Evolutionary conservation across 441 rosid species (phyloP).

Genomic region (Eugenia klotzschiana): DNA sequence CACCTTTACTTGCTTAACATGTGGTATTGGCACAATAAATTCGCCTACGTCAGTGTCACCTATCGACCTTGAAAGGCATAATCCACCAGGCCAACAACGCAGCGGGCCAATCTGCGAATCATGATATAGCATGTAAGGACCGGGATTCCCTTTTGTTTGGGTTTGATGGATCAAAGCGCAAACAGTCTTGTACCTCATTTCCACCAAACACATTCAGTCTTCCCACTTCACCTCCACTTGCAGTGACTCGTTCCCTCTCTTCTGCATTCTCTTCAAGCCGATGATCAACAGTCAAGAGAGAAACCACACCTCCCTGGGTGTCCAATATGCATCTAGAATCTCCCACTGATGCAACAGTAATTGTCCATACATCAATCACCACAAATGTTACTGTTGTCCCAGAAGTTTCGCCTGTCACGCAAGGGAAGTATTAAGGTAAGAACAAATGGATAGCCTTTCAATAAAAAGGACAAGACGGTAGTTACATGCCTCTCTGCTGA

Average conservation of each 20-base stretch:
- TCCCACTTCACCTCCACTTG: slow-evolving; percentile 99
- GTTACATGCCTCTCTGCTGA: slow-evolving; percentile 62
- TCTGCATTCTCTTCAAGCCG: slow-evolving; percentile 90
- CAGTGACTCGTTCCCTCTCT: slow-evolving; percentile 97
- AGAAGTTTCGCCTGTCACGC: slow-evolving; percentile 77
- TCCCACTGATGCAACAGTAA: slow-evolving; percentile 94
- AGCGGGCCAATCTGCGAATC: slow-evolving; percentile 76
- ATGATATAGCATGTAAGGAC: neutral
- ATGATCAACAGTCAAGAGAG: slow-evolving; percentile 89
- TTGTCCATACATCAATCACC: slow-evolving; percentile 90
- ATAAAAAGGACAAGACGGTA: neutral
- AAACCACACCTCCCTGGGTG: slow-evolving; percentile 80
- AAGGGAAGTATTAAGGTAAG: neutral
- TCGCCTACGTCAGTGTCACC: slow-evolving; percentile 96
- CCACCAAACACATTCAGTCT: slow-evolving; percentile 87
- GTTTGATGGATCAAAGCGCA: neutral
- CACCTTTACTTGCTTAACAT: slow-evolving; percentile 96
- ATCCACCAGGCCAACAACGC: slow-evolving; percentile 99
- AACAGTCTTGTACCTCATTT: slow-evolving; percentile 45
- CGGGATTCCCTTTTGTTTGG: neutral
- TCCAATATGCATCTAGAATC: slow-evolving; percentile 97
- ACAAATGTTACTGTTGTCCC: slow-evolving; percentile 97
- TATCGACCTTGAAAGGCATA: slow-evolving; percentile 93
- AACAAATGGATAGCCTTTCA: neutral
- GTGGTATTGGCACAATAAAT: slow-evolving; percentile 86